A percentile compares a stretch with the other conserved stretches of the same genome.
Conservation (phyloP, 257 asterid genomes). For the Avicennia marina region DNA sequence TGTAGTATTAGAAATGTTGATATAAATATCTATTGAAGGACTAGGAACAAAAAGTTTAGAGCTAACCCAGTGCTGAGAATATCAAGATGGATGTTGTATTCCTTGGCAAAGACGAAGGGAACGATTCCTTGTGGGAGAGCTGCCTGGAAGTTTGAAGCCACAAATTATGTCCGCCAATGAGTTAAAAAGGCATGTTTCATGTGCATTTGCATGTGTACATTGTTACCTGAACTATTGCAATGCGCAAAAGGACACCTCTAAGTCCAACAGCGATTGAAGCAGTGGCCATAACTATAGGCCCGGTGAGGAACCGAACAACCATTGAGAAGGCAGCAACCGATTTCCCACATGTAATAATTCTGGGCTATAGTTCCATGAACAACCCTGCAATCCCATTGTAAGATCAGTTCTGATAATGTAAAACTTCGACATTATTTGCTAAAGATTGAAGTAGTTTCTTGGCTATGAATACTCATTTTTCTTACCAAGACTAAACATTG, state of each 20-base stretch:
- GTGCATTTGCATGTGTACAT: too few species aligned
- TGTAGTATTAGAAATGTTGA: not conserved
- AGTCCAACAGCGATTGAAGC: slow-evolving; percentile 67
- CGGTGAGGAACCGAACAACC: slow-evolving; percentile 53
- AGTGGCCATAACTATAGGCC: slow-evolving; percentile 78
- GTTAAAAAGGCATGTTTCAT: too few species aligned
- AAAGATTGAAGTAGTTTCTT: too few species aligned
- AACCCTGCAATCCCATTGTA: slow-evolving; percentile 30
- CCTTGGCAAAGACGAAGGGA: slow-evolving; percentile 71
- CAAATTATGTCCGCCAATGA: too few species aligned
- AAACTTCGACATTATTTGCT: too few species aligned
- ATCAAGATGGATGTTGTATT: slow-evolving; percentile 63
- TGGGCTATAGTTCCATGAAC: slow-evolving; percentile 72
- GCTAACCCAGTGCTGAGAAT: slow-evolving; percentile 71
- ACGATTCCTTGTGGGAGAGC: slow-evolving; percentile 77
- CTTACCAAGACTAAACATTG: slow-evolving; percentile 75
- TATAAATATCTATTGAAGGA: not conserved
- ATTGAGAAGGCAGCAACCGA: slow-evolving; percentile 54
- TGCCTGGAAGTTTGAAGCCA: slow-evolving; percentile 53
- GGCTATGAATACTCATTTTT: too few species aligned
- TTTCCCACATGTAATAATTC: slow-evolving; percentile 64
- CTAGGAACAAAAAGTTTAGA: too few species aligned
- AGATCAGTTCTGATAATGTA: too few species aligned
- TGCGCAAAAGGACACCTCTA: slow-evolving; percentile 50
- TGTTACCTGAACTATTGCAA: slow-evolving; percentile 66